Conservation (phyloP, 257 asterid genomes). For the Lantana camara region DNA sequence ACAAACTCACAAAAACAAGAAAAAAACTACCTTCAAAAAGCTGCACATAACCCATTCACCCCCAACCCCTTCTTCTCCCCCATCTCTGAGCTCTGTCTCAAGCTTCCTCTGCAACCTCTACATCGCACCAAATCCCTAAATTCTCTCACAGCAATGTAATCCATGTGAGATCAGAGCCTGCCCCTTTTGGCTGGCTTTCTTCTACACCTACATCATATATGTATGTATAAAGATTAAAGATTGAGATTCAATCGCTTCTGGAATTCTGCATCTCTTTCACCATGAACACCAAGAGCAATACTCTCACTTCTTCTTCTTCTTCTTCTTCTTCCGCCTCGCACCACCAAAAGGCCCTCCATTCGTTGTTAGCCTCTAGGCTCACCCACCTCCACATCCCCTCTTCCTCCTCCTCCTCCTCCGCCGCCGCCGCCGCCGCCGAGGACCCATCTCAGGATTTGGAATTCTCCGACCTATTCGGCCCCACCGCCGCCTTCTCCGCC, state of each 20-base stretch:
- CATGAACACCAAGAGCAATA: constrained; percentile 29
- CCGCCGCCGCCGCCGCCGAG: constrained; percentile 41
- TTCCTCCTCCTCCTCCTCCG: constrained; percentile 36
- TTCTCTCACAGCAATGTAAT: constrained; percentile 35
- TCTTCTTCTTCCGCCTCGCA: constrained; percentile 40
- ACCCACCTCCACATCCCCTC: constrained; percentile 74
- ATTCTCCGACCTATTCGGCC: constrained; percentile 77
- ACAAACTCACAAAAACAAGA: too few relatives aligned
- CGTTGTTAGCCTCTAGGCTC: constrained; percentile 62
- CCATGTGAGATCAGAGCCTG: constrained; percentile 37
- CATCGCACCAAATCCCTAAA: constrained; percentile 1
- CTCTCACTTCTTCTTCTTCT: constrained; percentile 22
- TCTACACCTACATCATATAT: not conserved
- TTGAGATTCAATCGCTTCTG: not conserved
- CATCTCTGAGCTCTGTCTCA: not conserved
- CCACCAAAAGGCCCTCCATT: constrained; percentile 58
- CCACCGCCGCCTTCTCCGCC: constrained; percentile 47
- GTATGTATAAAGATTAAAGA: constrained; percentile 1
- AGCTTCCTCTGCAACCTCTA: constrained; percentile 27
- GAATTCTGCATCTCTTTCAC: constrained; percentile 6
- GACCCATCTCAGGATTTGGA: constrained; percentile 66
- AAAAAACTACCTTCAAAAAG: too few relatives aligned
- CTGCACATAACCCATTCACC: not conserved
- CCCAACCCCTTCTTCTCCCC: not conserved
- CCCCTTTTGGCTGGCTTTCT: constrained; percentile 39